Evolutionary conservation across 306 rosid species (phyloP).

Genomic region (Dalbergia cultrata): DNA sequence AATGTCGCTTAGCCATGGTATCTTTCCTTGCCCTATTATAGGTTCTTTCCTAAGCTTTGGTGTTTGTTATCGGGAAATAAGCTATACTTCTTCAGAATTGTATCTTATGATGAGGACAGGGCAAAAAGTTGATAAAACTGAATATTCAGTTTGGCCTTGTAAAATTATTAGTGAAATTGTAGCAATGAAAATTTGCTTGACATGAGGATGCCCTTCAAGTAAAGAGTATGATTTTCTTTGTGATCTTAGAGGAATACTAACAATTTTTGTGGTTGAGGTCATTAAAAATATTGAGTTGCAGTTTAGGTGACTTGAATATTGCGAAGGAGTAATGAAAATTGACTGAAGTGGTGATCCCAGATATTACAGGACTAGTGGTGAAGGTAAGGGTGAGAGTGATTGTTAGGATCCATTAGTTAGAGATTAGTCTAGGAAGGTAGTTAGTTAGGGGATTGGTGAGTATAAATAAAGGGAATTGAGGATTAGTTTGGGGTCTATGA

Average conservation of each 20-base stretch:
- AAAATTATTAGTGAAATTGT: neutral
- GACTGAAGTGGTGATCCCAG: neutral
- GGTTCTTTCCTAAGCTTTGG: conserved; percentile 10
- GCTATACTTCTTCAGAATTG: too few relatives aligned
- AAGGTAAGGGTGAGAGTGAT: neutral
- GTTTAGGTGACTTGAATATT: conserved; percentile 15
- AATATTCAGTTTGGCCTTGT: too few relatives aligned
- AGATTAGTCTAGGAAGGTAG: too few relatives aligned
- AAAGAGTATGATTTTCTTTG: conserved; percentile 14
- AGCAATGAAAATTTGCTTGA: conserved; percentile 1
- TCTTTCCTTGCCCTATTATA: neutral
- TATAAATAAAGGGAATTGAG: too few relatives aligned
- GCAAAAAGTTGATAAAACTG: too few relatives aligned
- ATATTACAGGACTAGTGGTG: neutral
- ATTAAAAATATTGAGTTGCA: neutral
- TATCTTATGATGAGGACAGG: neutral
- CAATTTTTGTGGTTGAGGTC: neutral
- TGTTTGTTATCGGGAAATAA: neutral
- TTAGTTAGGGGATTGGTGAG: too few relatives aligned
- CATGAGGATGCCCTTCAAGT: conserved; percentile 24
- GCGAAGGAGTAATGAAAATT: conserved; percentile 16
- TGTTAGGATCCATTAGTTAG: too few relatives aligned
- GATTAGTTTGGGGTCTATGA: too few relatives aligned
- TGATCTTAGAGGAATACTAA: conserved; percentile 16
- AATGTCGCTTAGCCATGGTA: neutral